Conservation (phyloP, 2,329 filamentous ascomycete genomes). For the Venturiaceae sp. region DNA sequence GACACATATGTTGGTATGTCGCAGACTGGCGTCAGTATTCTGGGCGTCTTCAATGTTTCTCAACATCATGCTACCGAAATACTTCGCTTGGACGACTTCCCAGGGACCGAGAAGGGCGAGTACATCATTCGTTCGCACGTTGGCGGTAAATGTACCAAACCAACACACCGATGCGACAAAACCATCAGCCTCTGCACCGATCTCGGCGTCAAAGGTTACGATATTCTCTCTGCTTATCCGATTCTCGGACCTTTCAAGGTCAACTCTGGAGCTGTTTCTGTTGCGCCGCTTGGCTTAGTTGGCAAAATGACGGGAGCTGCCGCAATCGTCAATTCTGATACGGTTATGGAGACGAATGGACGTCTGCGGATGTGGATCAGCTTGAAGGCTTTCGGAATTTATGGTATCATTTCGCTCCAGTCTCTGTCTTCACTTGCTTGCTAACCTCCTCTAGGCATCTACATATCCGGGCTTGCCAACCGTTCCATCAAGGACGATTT, state of each 20-base stretch:
- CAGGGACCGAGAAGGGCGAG: conserved; percentile 50
- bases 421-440: neutral
- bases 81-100: conserved; percentile 61
- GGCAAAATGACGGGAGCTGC: conserved; percentile 87
- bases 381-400: conserved; percentile 69
- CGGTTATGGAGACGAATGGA: conserved; percentile 49
- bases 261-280: conserved; percentile 29
- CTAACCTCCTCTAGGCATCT: conserved; percentile 48
- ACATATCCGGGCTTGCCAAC: conserved; percentile 58
- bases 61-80: conserved; percentile 55
- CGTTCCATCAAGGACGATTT: conserved; percentile 56
- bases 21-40: conserved; percentile 61
- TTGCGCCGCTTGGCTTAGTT: conserved; percentile 68
- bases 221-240: conserved; percentile 65
- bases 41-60: conserved; percentile 79
- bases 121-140: conserved; percentile 70
- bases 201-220: conserved; percentile 59
- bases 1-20: conserved; percentile 65
- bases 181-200: conserved; percentile 50
- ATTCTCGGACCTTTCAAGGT: conserved; percentile 27
- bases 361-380: conserved; percentile 55
- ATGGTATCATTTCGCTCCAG: conserved; percentile 48
- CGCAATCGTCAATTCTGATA: conserved; percentile 56
- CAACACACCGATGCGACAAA: conserved; percentile 35
- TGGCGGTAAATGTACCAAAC: conserved; percentile 50